Evolutionary conservation across 176 grass and related monocot genomes (phyloP).

Genomic region (Bonia amplexicaulis): DNA sequence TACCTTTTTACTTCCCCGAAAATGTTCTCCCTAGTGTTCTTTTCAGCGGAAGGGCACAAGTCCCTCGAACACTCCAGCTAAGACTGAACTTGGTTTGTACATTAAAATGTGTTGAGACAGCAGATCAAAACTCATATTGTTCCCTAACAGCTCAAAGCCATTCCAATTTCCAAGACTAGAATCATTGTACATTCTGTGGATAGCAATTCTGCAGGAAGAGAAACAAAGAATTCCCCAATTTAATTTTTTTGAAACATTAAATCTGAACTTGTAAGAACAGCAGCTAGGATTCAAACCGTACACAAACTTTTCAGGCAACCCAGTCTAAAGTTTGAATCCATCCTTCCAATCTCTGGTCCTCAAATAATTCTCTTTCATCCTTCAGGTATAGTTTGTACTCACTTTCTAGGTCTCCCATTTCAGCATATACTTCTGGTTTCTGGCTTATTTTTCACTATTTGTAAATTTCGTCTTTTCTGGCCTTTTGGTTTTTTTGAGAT

Average conservation of each 20-base stretch:
- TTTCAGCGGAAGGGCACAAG: background rate
- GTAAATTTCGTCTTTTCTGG: too few relatives aligned
- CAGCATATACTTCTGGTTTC: too few relatives aligned
- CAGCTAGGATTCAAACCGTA: background rate
- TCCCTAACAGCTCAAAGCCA: background rate
- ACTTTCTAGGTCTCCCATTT: too few relatives aligned
- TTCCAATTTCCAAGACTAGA: background rate
- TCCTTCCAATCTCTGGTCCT: constrained; percentile 12
- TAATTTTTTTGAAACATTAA: background rate
- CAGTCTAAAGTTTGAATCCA: constrained; percentile 29
- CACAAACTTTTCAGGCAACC: background rate
- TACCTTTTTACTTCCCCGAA: constrained; percentile 39
- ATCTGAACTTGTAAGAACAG: background rate
- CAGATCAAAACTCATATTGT: background rate
- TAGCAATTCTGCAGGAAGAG: background rate
- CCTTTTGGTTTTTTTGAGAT: too few relatives aligned
- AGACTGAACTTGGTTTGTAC: constrained; percentile 9
- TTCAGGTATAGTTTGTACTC: background rate
- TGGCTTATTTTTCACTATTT: too few relatives aligned
- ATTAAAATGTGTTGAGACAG: background rate
- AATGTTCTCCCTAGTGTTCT: background rate
- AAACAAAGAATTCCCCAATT: background rate
- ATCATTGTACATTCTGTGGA: background rate
- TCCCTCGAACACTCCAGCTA: background rate
- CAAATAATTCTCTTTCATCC: constrained; percentile 17